Evolutionary conservation across 306 rosid genomes (phyloP).

Genomic region (Hippophae tibetana): DNA sequence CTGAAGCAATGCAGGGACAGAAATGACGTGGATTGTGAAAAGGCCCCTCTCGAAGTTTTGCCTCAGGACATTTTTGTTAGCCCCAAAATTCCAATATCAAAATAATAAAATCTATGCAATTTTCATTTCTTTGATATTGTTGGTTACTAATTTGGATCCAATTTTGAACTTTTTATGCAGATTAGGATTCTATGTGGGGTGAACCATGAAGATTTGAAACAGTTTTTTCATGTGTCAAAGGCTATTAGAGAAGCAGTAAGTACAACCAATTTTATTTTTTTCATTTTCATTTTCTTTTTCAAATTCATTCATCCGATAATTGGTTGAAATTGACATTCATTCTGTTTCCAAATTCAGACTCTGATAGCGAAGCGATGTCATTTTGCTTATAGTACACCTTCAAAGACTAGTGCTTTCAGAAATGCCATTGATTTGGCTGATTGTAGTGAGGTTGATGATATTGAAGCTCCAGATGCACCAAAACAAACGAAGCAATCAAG

Average conservation of each 20-base stretch:
- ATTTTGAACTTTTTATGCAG: constrained; percentile 22
- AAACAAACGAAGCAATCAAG: constrained; percentile 15
- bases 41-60: constrained; percentile 44
- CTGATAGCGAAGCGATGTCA: constrained; percentile 40
- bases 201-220: constrained; percentile 62
- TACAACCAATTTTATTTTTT: neutral
- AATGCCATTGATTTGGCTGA: constrained; percentile 23
- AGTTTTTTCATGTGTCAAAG: constrained; percentile 56
- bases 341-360: constrained; percentile 28
- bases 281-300: neutral
- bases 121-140: neutral
- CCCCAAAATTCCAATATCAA: neutral
- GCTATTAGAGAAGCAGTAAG: constrained; percentile 51
- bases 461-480: constrained; percentile 55
- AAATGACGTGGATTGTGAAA: constrained; percentile 7
- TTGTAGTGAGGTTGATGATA: constrained; percentile 22
- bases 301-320: neutral
- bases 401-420: constrained; percentile 33
- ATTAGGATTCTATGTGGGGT: constrained; percentile 53
- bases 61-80: constrained; percentile 71
- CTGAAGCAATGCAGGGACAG: constrained; percentile 23
- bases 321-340: constrained; percentile 12
- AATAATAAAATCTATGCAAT: neutral
- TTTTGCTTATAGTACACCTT: constrained; percentile 60
- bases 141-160: neutral